Evolutionary conservation across 2,329 filamentous ascomycete genomes (phyloP).

Genomic region (Ophiocordyceps unilateralis): DNA sequence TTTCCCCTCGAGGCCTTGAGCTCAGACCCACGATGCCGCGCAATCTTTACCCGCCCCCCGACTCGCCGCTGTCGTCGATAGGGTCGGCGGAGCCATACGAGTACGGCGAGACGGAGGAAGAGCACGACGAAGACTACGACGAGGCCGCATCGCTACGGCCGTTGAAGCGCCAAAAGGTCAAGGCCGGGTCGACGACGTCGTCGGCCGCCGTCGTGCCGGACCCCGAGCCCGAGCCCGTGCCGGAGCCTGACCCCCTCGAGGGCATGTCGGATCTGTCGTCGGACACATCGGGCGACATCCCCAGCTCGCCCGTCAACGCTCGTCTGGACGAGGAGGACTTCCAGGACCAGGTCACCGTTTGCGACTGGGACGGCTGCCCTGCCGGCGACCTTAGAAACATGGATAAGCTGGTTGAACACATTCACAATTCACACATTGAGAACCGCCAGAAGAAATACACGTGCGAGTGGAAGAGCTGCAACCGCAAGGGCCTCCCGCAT

Average conservation of each 20-base stretch:
- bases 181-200: constrained; percentile 25
- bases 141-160: constrained; percentile 22
- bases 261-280: constrained; percentile 62
- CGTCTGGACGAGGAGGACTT: constrained; percentile 57
- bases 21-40: constrained; percentile 1
- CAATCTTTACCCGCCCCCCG: constrained; percentile 17
- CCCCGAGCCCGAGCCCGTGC: constrained; percentile 26
- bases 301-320: constrained; percentile 50
- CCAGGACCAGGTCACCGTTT: constrained; percentile 61
- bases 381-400: constrained; percentile 60
- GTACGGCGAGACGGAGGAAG: constrained; percentile 16
- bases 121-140: constrained; percentile 17
- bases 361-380: constrained; percentile 60
- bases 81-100: constrained; percentile 28
- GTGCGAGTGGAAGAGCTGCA: constrained; percentile 93
- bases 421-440: constrained; percentile 88
- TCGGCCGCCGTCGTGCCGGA: constrained; percentile 22
- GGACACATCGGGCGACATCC: constrained; percentile 76
- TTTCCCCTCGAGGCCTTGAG: background rate
- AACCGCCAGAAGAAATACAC: constrained; percentile 89
- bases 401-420: constrained; percentile 66
- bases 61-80: constrained; percentile 31
- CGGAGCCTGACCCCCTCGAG: constrained; percentile 34
- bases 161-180: constrained; percentile 29
- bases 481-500: constrained; percentile 74